Base-by-base conservation (phyloP, 441 rosid species). In the Populus tomentosa region DNA sequence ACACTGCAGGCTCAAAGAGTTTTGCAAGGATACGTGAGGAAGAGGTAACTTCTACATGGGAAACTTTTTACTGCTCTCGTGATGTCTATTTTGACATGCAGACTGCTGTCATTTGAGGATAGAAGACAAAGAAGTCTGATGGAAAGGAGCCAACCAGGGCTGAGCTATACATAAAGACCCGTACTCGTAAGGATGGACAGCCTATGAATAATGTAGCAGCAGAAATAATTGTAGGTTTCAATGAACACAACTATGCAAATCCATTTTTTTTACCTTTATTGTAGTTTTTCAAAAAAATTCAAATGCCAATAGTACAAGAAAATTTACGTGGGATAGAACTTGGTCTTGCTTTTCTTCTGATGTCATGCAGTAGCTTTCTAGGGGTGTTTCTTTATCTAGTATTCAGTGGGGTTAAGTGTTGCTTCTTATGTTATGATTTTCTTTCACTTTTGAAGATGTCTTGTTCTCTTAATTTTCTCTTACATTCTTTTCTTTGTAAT, bases 11-110 rank as follows among this genome's bases (percentile, higher is more conserved):
- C 46, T 67, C 79, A 56, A 84, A 86, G 82, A 86, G 87, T 69
- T 86, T 64, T 74, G 87, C 87, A 61, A 82, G 87, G 77, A 63
- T 82, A 70, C 82, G 84, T 16, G 89, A 86, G 75, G 87, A 86
- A 75, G 87, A 82, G 87, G 89, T 84, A 76, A 76, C 26, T 26
- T 33, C 36, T 66, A 7, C n/a, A 75, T 69, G 72, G 53, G 73
- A 28, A 69, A 53, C 16, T 69, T 75, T 8, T 78, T 59, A 56
- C 67, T 81, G n/a, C 23, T 26, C 62, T 5, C 67, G 4, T 75
- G 32, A 20, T 71, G 20, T 63, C 6, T 74, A 61, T 26, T 72
- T 32, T 46, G 65, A 11, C 28, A 28, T 68, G 35, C 46, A 33
- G 35, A 20, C 63, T 75, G 42, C 10, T 35, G 18, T 67, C 63